Percentiles rank a stretch among this genome's conserved stretches.
Evolutionary conservation across 2,329 filamentous ascomycete species (phyloP).

Genomic region (Byssothecium circinans): DNA sequence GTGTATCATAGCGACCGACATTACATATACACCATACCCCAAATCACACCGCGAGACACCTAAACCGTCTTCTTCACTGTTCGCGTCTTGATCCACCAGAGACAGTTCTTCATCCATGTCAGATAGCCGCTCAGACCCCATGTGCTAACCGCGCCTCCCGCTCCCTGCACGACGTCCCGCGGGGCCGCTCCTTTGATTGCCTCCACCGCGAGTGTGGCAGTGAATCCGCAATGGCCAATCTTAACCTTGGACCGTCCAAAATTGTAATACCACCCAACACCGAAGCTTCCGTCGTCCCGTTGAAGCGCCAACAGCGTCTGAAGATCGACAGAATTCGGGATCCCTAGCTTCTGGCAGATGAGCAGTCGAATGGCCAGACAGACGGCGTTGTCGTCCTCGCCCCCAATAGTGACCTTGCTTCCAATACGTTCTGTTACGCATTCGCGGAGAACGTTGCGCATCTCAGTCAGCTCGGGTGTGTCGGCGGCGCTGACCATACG

Average conservation of each 20-base stretch:
- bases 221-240: neutral
- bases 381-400: neutral
- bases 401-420: neutral
- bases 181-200: neutral
- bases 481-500: neutral
- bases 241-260: neutral
- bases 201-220: neutral
- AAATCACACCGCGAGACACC: too few relatives aligned
- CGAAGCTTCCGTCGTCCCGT: neutral
- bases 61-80: neutral
- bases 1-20: too few relatives aligned
- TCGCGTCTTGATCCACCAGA: neutral
- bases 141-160: neutral
- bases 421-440: neutral
- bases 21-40: too few relatives aligned
- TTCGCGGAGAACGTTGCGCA: neutral
- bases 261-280: neutral
- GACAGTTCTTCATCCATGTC: neutral
- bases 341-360: conserved; percentile 1
- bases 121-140: neutral
- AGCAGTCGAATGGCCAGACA: neutral
- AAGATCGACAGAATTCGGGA: neutral
- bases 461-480: neutral
- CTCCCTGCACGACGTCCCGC: neutral
- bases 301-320: neutral